Conservation (phyloP, 345 rosid species). For the Draba incana region DNA sequence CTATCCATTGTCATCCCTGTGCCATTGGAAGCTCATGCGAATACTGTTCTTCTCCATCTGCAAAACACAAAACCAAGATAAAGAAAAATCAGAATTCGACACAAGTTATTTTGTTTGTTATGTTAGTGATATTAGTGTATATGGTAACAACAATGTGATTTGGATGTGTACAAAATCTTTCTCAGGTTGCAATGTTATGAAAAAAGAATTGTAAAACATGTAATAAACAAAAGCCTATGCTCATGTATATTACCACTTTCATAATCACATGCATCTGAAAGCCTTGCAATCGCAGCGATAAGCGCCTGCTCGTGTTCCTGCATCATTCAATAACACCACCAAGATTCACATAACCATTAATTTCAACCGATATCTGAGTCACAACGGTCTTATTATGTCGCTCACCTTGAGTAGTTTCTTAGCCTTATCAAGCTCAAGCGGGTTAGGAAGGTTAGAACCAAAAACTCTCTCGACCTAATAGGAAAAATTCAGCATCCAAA, state of each 20-base stretch:
- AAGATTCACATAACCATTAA: slow-evolving; percentile 7
- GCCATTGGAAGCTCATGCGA: slow-evolving; percentile 30
- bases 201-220: background rate
- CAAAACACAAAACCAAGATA: slow-evolving; percentile 18
- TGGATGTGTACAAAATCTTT: background rate
- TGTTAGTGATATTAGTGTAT: slow-evolving; percentile 4
- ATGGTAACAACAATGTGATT: background rate
- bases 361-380: background rate
- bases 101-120: background rate
- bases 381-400: background rate
- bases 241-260: slow-evolving; percentile 75
- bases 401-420: slow-evolving; percentile 82
- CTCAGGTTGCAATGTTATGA: slow-evolving; percentile 4
- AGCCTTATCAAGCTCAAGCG: slow-evolving; percentile 82
- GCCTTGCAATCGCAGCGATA: slow-evolving; percentile 79
- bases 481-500: background rate
- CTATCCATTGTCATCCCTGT: slow-evolving; percentile 16
- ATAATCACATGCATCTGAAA: slow-evolving; percentile 85
- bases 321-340: slow-evolving; percentile 27
- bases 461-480: slow-evolving; percentile 81
- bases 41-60: slow-evolving; percentile 42
- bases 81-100: background rate
- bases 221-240: background rate
- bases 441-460: slow-evolving; percentile 69
- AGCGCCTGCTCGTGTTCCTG: slow-evolving; percentile 98